Base-by-base conservation (phyloP, 83 land plant species). In the Diphasiastrum complanatum region DNA sequence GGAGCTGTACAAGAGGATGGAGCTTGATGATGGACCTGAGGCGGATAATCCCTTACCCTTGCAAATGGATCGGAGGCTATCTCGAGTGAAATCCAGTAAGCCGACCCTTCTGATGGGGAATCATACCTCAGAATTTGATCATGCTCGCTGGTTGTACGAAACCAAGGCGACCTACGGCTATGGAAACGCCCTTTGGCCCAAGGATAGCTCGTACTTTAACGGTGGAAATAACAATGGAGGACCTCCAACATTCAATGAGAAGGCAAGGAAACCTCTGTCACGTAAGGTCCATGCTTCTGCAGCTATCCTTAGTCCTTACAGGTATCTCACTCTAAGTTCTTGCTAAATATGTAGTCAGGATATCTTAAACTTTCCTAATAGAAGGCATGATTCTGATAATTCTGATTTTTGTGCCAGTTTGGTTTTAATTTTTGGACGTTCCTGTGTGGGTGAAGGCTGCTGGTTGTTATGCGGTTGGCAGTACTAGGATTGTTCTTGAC, bases 161-260 rank as follows among this genome's bases (percentile, higher is more conserved):
- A 26, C 59, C 59, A 55, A 55, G 19, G 59, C 35, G 59, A 55
- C 59, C 16, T 55, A 55, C 1, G 59, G 59, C 11, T 55, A 55
- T 55, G 59, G 59, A 11, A 55, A 55, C 19, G 59, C 59, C 16
- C 34, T 55, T 6, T 55, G 59, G 59, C 59, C 59, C 59, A 55
- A 55, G 59, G 35, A 55, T 30, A 35, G 31, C 11, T 6, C 59
- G 6, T 55, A 55, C 19, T 11, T 18, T 14, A 18, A 14, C 12
- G 45, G 18, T 41, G 24, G 24, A 10, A 12, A 12, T n/a, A 56
- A 18, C 55, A 24, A 38, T 10, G 59, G 59, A 19, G 23, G n/a
- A 24, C 59, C 59, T 1, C 14, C 59, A 6, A 32, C n/a, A 11
- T 55, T 55, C 34, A 32, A 55, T 20, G 59, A 55, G 16, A 55